Percentiles rank a stretch among this genome's conserved stretches.
Conservation (phyloP, 805 yeast species). For the Lachancea lanzarotensis region DNA sequence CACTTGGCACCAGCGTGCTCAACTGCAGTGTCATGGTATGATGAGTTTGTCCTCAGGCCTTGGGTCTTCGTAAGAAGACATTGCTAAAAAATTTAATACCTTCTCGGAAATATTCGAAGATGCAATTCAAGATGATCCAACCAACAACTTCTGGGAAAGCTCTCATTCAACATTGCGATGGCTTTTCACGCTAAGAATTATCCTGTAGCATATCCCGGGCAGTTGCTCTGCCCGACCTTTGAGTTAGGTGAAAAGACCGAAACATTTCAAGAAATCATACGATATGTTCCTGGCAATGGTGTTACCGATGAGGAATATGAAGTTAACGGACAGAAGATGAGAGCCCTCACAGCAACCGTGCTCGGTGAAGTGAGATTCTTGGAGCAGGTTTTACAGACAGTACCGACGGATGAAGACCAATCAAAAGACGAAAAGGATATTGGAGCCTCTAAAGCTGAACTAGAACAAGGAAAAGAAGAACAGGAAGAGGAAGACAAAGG, state of each 20-base stretch:
- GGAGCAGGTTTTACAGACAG: slow-evolving; percentile 19
- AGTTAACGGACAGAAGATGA: slow-evolving; percentile 34
- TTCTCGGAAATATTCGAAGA: background rate
- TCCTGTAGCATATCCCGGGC: slow-evolving; percentile 65
- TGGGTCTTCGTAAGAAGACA: slow-evolving; percentile 4
- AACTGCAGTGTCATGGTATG: background rate
- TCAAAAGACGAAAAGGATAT: background rate
- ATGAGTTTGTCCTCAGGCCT: background rate
- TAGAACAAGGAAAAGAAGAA: background rate
- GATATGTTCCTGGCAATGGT: slow-evolving; percentile 61
- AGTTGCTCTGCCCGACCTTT: slow-evolving; percentile 57
- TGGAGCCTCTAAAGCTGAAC: slow-evolving; percentile 7
- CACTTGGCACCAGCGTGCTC: no score
- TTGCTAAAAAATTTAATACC: background rate
- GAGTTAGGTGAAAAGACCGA: slow-evolving; percentile 31
- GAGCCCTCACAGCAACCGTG: slow-evolving; percentile 50
- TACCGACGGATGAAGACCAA: slow-evolving; percentile 8
- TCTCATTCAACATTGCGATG: background rate
- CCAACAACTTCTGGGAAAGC: background rate
- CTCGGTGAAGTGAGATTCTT: slow-evolving; percentile 45
- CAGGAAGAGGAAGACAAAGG: background rate
- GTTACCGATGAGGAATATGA: slow-evolving; percentile 44
- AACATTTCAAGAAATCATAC: slow-evolving; percentile 29
- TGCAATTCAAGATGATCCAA: no score
- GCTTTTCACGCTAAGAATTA: background rate